Evolutionary conservation across 2,329 filamentous ascomycete genomes (phyloP), one percentile per base, ranked within the genome.

Genomic region (Fusarium camptoceras): DNA sequence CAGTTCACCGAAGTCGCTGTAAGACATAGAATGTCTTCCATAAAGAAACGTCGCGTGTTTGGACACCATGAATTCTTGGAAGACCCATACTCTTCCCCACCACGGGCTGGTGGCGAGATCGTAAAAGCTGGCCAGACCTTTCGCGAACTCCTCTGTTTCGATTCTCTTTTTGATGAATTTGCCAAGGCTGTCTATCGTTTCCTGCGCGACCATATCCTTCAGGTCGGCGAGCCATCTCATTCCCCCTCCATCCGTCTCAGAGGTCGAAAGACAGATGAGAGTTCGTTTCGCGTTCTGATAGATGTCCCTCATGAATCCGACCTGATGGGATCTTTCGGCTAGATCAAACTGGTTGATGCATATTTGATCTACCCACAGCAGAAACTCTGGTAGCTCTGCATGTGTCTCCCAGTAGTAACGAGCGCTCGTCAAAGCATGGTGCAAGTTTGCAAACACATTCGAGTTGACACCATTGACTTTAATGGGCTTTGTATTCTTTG

Each of bases 11-110:
- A 43, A 10, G 1, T 43, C 3, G 5, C 4, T 0, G 18, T 20
- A 10, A 14, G n/a, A 1, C 24, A 48, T 47, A 0, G 12, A 22
- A 5, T 53, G 4, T 1, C 8, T 5, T 0, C 34, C 30, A 7
- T 44, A 28, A 3, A 67, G 16, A 8, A 67, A 56, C 0, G 5
- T 48, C 7, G 20, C 7, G 0, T 47, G 4, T 2, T 2, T 0
- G 2, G 64, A 67, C 6, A 49, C 30, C 6, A 61, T 44, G 18
- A 61, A 61, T 10, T 66, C 64, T 10, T 67, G 64, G 8, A 55
- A 55, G 1, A 67, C 47, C 64, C 64, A 67, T 1, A 55, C 47
- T 31, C 64, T 55, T 3, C 7, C n/a, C 64, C 64, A 67, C 64
- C 64, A 67, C 0, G 55, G 37, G 1, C 61, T 66, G 2, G 9